Evolutionary conservation across 805 yeast species (phyloP).

Genomic region (Candida dendrica): DNA sequence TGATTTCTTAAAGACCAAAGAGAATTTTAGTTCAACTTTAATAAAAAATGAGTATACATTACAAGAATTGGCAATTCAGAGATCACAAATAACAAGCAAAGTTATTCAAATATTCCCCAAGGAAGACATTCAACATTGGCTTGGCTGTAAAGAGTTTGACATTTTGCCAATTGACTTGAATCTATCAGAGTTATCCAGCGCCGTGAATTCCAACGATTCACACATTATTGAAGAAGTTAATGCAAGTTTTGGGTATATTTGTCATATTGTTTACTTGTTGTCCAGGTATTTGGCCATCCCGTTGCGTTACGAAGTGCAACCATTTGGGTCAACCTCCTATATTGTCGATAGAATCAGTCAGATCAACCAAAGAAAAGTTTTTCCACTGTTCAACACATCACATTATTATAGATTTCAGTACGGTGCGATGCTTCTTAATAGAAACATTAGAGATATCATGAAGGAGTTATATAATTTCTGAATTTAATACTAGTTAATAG

Average conservation of each 20-base stretch:
- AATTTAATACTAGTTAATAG: constrained; percentile 2
- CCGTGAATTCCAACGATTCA: constrained; percentile 10
- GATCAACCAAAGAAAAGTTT: constrained; percentile 23
- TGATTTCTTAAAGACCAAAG: constrained; percentile 3
- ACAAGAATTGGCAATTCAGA: constrained; percentile 11
- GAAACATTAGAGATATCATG: constrained; percentile 29
- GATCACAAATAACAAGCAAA: constrained; percentile 15
- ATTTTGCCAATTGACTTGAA: constrained; percentile 16
- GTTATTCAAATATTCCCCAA: constrained; percentile 26
- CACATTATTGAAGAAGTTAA: constrained; percentile 19
- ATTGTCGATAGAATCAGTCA: constrained; percentile 30
- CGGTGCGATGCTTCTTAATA: constrained; percentile 28
- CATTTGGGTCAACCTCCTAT: constrained; percentile 33
- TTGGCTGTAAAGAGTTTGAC: constrained; percentile 17
- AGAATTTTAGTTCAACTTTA: constrained; percentile 8
- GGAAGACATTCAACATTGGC: constrained; percentile 13
- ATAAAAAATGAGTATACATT: constrained; percentile 8
- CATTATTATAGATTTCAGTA: constrained; percentile 32
- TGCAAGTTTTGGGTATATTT: constrained; percentile 28
- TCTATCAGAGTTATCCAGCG: constrained; percentile 6
- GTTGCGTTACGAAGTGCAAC: constrained; percentile 30
- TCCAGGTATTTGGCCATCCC: constrained; percentile 29
- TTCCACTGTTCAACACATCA: constrained; percentile 33
- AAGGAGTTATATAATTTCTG: constrained; percentile 9
- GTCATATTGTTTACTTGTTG: constrained; percentile 24